Base-by-base conservation (phyloP, 2,329 filamentous ascomycete species). In the Xylaria sp. region DNA sequence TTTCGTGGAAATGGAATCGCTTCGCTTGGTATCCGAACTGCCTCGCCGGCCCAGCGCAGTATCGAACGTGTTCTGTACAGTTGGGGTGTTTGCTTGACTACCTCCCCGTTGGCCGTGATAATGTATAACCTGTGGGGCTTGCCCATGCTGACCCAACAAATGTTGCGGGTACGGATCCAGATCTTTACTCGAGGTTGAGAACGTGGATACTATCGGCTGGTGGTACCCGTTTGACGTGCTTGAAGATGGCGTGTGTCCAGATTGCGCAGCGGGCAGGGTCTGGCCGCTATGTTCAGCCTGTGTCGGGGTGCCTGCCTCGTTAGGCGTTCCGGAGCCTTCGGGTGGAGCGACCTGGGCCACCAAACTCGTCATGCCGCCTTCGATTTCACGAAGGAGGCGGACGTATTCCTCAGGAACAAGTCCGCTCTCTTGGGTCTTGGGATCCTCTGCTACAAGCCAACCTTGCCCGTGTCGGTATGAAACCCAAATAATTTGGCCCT, bases 391-490 rank as follows among this genome's bases (percentile, higher is more conserved):
- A 68, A 99, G 85, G 54, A 99, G 84, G 17, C 96, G 90, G 50
- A 99, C 96, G 78, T 98, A 99, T 80, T 97, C 94, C 80, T 99
- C 96, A 0, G 96, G 96, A 1, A 99, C 96, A 42, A 99, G 85
- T 0, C 96, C 96, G 76, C 93, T 97, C 81, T 99, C 96, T 72
- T 89, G 93, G 0, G 94, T 98, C 79, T 93, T 94, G 12, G 95
- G 94, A 76, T 99, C 96, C 81, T 98, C 93, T 3, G 96, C 96
- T 27, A 99, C 96, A 60, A 99, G 86, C 96, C 96, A 99, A 64
- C 96, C 96, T 81, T 98, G 94, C 17, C 95, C 95, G 78, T 98
- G 94, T 51, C 96, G 88, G 79, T 98, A 99, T 17, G 93, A 97
- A 27, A 99, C 94, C 84, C 96, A 92, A 65, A 99, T 97, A 65